A percentile compares a stretch with the other conserved stretches of the same genome.
Conservation (phyloP, 306 rosid genomes). For the Trichosanthes cucumerina region DNA sequence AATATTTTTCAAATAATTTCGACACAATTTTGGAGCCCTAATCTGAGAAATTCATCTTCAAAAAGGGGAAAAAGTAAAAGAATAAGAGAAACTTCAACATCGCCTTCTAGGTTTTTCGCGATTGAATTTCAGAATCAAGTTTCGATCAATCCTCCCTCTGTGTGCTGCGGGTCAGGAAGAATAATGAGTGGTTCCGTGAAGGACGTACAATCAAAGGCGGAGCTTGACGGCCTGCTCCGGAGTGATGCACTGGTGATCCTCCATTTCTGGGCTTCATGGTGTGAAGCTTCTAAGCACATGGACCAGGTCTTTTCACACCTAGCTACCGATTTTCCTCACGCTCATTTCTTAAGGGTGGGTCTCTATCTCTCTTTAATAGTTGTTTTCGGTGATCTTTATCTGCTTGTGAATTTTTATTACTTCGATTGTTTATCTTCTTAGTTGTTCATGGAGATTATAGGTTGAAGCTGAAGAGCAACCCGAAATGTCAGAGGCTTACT, state of each 20-base stretch:
- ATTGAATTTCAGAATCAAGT: background rate
- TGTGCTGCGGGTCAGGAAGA: background rate
- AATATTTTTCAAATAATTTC: background rate
- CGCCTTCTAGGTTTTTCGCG: background rate
- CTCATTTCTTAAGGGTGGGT: conserved; percentile 66
- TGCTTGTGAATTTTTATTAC: background rate
- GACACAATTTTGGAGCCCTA: background rate
- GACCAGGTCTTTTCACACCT: conserved; percentile 76
- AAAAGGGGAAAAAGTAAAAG: background rate
- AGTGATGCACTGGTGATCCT: conserved; percentile 52
- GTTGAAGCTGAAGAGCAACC: conserved; percentile 96
- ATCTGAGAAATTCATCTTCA: background rate
- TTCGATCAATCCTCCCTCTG: background rate
- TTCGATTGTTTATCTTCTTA: background rate
- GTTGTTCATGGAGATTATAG: conserved; percentile 22
- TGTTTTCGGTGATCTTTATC: background rate
- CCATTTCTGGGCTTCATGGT: conserved; percentile 98
- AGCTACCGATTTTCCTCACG: conserved; percentile 67
- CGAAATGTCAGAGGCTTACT: conserved; percentile 74
- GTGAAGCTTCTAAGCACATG: conserved; percentile 96
- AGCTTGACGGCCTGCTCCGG: conserved; percentile 43
- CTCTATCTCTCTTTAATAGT: background rate
- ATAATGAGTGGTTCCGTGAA: conserved; percentile 73
- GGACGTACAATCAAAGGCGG: conserved; percentile 58
- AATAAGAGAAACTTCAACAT: background rate